These are phyloP conservation scores for Hypoxylon sp. DNA, from an alignment of 2,329 filamentous ascomycete species.

Conservation along the genomic window DNA sequence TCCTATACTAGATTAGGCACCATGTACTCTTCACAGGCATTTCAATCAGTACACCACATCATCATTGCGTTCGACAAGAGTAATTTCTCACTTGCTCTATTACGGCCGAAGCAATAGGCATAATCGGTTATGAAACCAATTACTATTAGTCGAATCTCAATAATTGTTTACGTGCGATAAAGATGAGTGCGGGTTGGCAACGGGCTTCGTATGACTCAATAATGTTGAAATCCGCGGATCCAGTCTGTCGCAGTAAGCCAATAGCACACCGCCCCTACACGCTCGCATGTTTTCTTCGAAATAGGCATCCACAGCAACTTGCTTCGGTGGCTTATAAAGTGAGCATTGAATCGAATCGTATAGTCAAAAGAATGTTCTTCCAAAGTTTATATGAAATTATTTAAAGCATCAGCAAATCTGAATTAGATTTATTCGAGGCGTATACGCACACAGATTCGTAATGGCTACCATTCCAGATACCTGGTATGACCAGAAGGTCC, in stretches of 20 bases:
- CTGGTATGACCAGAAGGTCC: constrained; percentile 16
- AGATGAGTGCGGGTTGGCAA: background rate
- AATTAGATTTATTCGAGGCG: background rate
- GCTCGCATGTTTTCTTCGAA: too few species aligned
- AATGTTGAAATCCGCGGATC: background rate
- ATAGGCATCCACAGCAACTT: background rate
- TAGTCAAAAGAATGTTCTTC: background rate
- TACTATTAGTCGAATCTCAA: background rate
- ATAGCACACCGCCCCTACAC: background rate
- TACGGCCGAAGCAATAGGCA: background rate
- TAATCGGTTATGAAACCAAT: background rate
- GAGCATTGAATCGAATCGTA: background rate
- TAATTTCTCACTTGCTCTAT: background rate
- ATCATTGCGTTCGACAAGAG: background rate
- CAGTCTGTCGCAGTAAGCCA: constrained; percentile 5
- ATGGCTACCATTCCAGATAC: constrained; percentile 9
- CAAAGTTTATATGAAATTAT: background rate
- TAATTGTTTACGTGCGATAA: background rate
- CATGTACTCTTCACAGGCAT: too few species aligned
- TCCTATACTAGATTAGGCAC: too few species aligned
- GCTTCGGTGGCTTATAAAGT: background rate
- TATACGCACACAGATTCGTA: background rate
- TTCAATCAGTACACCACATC: too few species aligned
- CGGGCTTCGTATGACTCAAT: background rate
- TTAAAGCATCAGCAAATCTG: background rate